Base-by-base conservation (phyloP, 2,329 filamentous ascomycete species). In the Mycosphaerella sp. region DNA sequence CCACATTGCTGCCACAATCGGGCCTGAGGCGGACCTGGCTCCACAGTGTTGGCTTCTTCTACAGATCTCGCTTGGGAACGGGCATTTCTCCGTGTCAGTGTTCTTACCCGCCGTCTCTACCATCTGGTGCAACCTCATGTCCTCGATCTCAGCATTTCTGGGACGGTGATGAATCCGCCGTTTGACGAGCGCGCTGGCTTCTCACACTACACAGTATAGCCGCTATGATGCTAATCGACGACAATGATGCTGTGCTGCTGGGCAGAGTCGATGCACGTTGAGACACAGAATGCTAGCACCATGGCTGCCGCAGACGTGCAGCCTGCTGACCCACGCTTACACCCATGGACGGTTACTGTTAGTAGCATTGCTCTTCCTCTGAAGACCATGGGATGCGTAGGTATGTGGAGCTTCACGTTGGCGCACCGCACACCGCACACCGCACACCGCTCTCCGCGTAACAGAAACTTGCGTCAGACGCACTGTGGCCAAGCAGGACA, bases 1-100 rank as follows among this genome's bases (percentile, higher is more conserved):
- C 41, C 41, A 43, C 39, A 21, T 36, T 43, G 39, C 48, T 26
- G 23, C 41, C 41, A 43, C 39, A 21, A 32, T 43, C 48, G 48
- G 29, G 31, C 34, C 17, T 14, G 29, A 36, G 39, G 48, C 48
- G 48, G 48, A 51, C 48, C 40, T 51, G 39, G 23, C 48, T 51
- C 48, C 48, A 51, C 32, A 41, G n/a, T 26, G 4, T 10, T 38
- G 34, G 10, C 34, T 38, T 29, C 26, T 29, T 38, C 34, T 38
- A n/a, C 34, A 38, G 6, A n/a, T 38, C 4, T 38, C 34, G 34
- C 34, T 38, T 38, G 34, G 34, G 10, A 38, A 38, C 34, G 34
- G 34, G 34, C 32, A 38, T 11, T 4, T n/a, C 34, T 38, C 34
- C 34, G 7, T 8, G 34, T 9, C 34, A 38, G 34, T 38, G 34